Base-by-base conservation (phyloP, 371 early-diverging fungal genomes). In the Thermomucor indicae-seudaticae region DNA sequence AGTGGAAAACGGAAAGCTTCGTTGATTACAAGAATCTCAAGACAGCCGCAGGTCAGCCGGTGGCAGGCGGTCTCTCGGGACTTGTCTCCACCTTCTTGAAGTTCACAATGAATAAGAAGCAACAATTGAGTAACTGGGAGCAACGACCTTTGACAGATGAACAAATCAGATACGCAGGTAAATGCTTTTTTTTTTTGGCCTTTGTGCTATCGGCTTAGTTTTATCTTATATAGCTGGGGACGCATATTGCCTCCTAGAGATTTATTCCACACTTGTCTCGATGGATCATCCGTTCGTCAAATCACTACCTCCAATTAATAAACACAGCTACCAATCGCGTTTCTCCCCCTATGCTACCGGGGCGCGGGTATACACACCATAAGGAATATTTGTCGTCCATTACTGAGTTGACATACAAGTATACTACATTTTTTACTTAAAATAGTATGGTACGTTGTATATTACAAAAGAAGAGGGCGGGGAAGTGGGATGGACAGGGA, bases 51-150 rank as follows among this genome's bases (percentile, higher is more conserved):
- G 65, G 57, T 0, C 30, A 17, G 7, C 30, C 52, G 7, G 43
- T 62, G 3, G 22, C 50, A 2, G 70, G 67, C 27, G 76, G 76
- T 3, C 46, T 75, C 17, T 46, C 62, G 22, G 76, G 76, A 16
- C 62, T 67, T 0, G 62, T 70, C 0, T 20, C 47, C 6, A 41
- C 51, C 2, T 72, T 65, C 24, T 47, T 72, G 24, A 61, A 56
- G 23, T 55, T 57, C 1, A 20, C 47, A 0, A 43, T 76, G 41
- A 70, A 72, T 41, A 76, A 76, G 43, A 63, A 67, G n/a, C 76
- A 76, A 47, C 70, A 68, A 28, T 16, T 72, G 5, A 76, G 76
- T 46, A 72, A 76, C 35, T 76, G 76, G 76, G 76, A 76, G 37
- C 59, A 64, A 20, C 49, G 76, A 11, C 76, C 76, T 0, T 43